Percentiles rank a stretch among this genome's conserved stretches.
phyloP scores from a whole-genome alignment of 441 rosid species.

The Manihot esculenta region DNA sequence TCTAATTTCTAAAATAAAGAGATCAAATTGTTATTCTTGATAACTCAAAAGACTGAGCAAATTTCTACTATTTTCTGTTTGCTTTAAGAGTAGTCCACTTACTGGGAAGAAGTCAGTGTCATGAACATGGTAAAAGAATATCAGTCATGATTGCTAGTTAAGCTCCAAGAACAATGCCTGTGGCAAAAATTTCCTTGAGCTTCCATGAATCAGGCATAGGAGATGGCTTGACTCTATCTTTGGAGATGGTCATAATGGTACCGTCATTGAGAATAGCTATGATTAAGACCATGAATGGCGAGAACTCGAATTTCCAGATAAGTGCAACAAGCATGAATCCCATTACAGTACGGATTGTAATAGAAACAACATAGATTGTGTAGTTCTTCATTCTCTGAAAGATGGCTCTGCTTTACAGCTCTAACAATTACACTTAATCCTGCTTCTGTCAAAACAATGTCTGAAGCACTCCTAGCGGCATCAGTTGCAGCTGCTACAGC shows the following conservation, averaged over 20 bases:
- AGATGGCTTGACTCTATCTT: constrained; percentile 90
- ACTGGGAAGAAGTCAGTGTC: constrained; percentile 68
- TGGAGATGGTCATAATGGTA: constrained; percentile 96
- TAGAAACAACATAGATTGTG: constrained; percentile 94
- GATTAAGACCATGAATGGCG: constrained; percentile 95
- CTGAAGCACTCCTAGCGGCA: constrained; percentile 86
- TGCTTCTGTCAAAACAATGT: constrained; percentile 89
- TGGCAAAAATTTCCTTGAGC: constrained; percentile 82
- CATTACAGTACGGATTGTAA: constrained; percentile 86
- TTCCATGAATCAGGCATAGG: constrained; percentile 92
- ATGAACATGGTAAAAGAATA: constrained; percentile 74
- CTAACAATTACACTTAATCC: constrained; percentile 85
- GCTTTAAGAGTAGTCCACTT: constrained; percentile 28
- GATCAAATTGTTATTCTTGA: no score
- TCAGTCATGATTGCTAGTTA: constrained; percentile 71
- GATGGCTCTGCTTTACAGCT: constrained; percentile 88
- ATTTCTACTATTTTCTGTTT: neutral
- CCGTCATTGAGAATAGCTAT: constrained; percentile 92
- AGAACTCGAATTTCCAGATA: constrained; percentile 86
- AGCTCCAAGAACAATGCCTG: constrained; percentile 76
- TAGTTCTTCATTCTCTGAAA: constrained; percentile 99
- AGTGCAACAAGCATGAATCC: constrained; percentile 89
- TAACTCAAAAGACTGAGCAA: no score
- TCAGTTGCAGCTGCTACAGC: constrained; percentile 96
- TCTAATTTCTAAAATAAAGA: no score